Evolutionary conservation across 1,139 yeast species (phyloP), one percentile per base, ranked within the genome.

Genomic region (Geotrichum fermentans): DNA sequence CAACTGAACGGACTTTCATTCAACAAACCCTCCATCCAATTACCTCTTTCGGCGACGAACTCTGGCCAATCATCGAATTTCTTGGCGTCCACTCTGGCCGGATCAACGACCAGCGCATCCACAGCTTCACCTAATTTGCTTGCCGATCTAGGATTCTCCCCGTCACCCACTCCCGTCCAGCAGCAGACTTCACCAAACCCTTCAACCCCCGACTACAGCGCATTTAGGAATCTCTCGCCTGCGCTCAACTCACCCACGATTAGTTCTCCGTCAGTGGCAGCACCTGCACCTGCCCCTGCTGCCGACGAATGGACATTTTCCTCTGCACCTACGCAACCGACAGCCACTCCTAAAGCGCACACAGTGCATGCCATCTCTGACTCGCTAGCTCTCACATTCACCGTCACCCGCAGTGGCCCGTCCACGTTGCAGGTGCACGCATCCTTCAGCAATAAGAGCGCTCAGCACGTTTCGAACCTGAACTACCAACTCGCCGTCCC

Each of bases 401-500:
- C 71, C 4, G 63, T 74, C n/a, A 45, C 61, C 2, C 63, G 67
- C 49, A 63, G 68, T 32, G 64, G 77, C 0, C 65, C 73, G 17
- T 60, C 68, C 28, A 63, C 71, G 2, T 61, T 75, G 4, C 65
- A 70, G 30, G 71, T 79, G 36, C 79, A 79, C 11, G 74, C 74
- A 2, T 56, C 56, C 40, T 74, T 77, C 55, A 67, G 80, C 8
- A 80, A 78, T 61, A 69, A 58, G 52, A 74, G 73, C 58, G 26
- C 54, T 21, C 58, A 62, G 37, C 48, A 55, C 16, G 73, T 79
- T 49, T 68, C 73, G 47, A 74, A 76, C 53, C 67, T 90, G 43
- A 79, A 79, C 58, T 82, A 88, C 61, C 74, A 84, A 63, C 69
- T 88, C 49, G 97, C 97, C 0, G 95, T 85, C 35, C 94, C 97